These are phyloP conservation scores for Podospora bellae-mahoneyi DNA, from an alignment of 495 filamentous ascomycete species.

Conservation along the genomic window DNA sequence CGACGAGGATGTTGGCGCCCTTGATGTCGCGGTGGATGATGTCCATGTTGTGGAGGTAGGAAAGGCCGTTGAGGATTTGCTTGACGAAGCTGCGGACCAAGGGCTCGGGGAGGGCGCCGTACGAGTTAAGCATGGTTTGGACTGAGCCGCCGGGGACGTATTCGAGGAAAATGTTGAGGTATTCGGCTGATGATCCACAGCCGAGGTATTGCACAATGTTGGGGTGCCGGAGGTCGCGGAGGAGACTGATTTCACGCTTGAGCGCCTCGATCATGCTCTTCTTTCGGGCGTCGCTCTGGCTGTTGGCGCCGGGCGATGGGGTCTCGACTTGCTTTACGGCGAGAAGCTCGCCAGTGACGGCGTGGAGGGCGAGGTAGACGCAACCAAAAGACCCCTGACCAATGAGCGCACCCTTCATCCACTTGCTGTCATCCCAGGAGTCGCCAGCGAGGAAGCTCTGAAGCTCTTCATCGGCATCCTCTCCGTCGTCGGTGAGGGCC, in stretches of 20 bases:
- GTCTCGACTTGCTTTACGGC: slow-evolving; percentile 98
- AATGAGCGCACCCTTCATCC: slow-evolving; percentile 98
- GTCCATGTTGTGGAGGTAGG: slow-evolving; percentile 88
- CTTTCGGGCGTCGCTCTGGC: slow-evolving; percentile 81
- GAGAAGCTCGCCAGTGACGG: slow-evolving; percentile 95
- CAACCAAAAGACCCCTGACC: slow-evolving; percentile 96
- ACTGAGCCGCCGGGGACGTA: slow-evolving; percentile 98
- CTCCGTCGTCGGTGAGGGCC: slow-evolving; percentile 79
- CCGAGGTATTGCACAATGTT: slow-evolving; percentile 99
- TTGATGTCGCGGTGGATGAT: slow-evolving; percentile 99
- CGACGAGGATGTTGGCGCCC: slow-evolving; percentile 96
- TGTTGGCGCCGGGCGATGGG: slow-evolving; percentile 73
- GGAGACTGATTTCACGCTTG: slow-evolving; percentile 90
- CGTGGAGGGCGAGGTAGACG: slow-evolving; percentile 94
- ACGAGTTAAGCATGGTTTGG: slow-evolving; percentile 95
- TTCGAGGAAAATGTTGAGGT: slow-evolving; percentile 99
- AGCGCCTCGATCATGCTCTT: slow-evolving; percentile 96
- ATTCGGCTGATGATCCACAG: slow-evolving; percentile 81
- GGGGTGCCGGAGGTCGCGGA: slow-evolving; percentile 89
- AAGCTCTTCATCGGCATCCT: slow-evolving; percentile 76
- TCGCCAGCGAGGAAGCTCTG: slow-evolving; percentile 83
- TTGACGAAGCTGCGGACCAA: slow-evolving; percentile 95
- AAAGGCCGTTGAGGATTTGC: slow-evolving; percentile 92
- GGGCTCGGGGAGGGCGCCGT: slow-evolving; percentile 89
- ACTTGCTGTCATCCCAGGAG: slow-evolving; percentile 90